These are phyloP conservation scores for Fagopyrum esculentum DNA, from an alignment of 148 eudicot species.

Conservation along the genomic window DNA sequence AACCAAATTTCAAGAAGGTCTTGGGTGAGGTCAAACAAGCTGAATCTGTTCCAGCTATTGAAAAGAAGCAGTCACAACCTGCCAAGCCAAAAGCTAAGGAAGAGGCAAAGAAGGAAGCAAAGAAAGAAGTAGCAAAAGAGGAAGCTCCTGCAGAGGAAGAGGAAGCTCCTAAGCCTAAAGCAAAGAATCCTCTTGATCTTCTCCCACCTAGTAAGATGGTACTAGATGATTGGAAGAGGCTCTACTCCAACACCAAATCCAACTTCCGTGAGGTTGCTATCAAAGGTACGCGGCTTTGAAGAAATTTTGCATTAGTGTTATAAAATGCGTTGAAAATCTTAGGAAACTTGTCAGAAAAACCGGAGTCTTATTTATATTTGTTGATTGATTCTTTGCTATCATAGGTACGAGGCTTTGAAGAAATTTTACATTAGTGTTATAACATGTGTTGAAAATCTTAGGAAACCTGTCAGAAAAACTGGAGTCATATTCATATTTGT, in stretches of 20 bases:
- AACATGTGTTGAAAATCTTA: too few relatives aligned
- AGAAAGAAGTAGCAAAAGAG: conserved; percentile 39
- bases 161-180: conserved; percentile 76
- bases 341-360: background rate
- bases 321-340: background rate
- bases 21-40: conserved; percentile 56
- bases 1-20: conserved; percentile 64
- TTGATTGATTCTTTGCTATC: too few relatives aligned
- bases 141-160: conserved; percentile 19
- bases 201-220: conserved; percentile 81
- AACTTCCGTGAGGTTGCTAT: conserved; percentile 88
- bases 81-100: conserved; percentile 13
- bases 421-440: too few relatives aligned
- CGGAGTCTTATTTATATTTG: too few relatives aligned
- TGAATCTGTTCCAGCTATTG: conserved; percentile 45
- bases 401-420: too few relatives aligned
- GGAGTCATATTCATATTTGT: too few relatives aligned
- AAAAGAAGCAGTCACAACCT: conserved; percentile 1
- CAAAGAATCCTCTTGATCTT: conserved; percentile 75
- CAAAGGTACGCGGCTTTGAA: conserved; percentile 31
- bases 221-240: conserved; percentile 88
- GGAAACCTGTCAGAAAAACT: too few relatives aligned
- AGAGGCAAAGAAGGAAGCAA: conserved; percentile 40
- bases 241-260: conserved; percentile 74
- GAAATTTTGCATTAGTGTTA: background rate